These are phyloP conservation scores for Caryopteris hybrid DNA, from an alignment of 305 asterid species.

Conservation along the genomic window DNA sequence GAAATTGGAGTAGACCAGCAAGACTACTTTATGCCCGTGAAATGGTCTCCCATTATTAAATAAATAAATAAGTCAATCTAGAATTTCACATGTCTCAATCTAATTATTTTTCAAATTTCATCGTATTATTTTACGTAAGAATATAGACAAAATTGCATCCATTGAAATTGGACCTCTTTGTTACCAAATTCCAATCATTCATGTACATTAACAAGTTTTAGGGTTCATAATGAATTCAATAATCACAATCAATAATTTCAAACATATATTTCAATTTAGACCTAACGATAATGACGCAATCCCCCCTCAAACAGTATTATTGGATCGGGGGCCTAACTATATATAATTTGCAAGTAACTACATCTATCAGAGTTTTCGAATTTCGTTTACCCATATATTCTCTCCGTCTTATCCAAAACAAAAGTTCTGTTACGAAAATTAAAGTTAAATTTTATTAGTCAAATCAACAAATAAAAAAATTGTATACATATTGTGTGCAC, in stretches of 20 bases:
- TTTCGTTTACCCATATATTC: too few species aligned
- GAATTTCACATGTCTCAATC: neutral
- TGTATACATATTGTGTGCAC: too few species aligned
- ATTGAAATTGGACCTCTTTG: constrained; percentile 7
- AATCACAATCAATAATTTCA: neutral
- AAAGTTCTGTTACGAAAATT: too few species aligned
- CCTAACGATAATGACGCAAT: constrained; percentile 20
- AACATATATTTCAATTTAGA: neutral
- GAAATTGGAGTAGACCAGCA: too few species aligned
- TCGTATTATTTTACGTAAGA: neutral
- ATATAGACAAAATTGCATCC: neutral
- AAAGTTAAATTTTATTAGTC: too few species aligned
- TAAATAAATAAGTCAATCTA: neutral
- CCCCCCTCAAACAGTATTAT: neutral
- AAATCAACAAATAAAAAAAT: too few species aligned
- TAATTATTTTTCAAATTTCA: neutral
- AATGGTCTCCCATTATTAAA: neutral
- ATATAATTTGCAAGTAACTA: neutral
- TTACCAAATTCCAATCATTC: neutral
- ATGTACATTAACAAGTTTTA: neutral
- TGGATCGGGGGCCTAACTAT: neutral
- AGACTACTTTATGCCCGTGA: too few species aligned
- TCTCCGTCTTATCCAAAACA: too few species aligned
- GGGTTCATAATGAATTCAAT: neutral
- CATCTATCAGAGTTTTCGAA: too few species aligned